phyloP scores from a whole-genome alignment of 345 rosid genomes.

The Erodium maritimum region DNA sequence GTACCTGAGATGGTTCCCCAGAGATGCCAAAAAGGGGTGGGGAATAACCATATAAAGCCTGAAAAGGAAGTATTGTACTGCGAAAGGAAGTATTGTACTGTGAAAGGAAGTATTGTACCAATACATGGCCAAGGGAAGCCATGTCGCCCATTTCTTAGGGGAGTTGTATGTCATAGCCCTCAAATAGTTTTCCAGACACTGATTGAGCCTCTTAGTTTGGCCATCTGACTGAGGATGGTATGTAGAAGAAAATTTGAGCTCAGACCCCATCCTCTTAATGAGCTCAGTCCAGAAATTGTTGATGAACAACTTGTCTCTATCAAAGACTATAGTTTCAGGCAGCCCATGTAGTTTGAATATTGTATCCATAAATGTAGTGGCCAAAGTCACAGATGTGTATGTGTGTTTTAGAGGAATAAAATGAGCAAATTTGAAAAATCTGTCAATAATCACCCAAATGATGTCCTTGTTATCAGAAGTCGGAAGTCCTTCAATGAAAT shows the following conservation, averaged over 20 bases:
- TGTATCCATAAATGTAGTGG: too few relatives aligned
- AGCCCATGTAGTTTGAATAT: too few relatives aligned
- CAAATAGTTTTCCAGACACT: background rate
- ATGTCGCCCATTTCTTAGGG: background rate
- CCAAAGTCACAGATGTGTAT: background rate
- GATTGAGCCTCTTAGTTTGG: background rate
- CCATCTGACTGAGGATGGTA: background rate
- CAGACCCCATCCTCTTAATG: background rate
- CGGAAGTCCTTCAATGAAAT: background rate
- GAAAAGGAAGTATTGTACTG: too few relatives aligned
- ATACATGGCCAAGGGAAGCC: background rate
- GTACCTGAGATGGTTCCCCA: too few relatives aligned
- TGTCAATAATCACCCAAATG: background rate
- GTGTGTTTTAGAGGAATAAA: background rate
- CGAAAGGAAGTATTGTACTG: too few relatives aligned
- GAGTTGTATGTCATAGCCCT: background rate
- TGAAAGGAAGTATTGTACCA: too few relatives aligned
- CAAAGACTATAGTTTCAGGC: background rate
- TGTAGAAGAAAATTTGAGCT: background rate
- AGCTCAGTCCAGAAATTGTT: constrained; percentile 5
- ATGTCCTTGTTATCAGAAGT: background rate
- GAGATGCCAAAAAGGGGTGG: too few relatives aligned
- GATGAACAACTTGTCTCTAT: background rate
- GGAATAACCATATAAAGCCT: too few relatives aligned
- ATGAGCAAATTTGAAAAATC: background rate